phyloP scores from a whole-genome alignment of 2,329 filamentous ascomycete species.

The Calonectria montana region DNA sequence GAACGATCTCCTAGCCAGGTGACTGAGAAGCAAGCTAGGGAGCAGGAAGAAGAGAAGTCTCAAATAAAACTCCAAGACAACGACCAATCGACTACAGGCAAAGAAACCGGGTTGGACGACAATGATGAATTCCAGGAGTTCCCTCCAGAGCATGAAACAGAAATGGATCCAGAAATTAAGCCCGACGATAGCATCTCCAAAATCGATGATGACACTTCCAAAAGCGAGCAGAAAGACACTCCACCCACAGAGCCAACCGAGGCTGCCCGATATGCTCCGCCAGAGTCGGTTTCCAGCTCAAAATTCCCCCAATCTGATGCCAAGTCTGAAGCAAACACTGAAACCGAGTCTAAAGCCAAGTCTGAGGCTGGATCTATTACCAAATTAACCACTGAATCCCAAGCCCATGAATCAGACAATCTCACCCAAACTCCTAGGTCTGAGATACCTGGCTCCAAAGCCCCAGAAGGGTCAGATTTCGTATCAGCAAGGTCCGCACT shows the following conservation, averaged over 20 bases:
- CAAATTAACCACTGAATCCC: neutral
- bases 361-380: no score
- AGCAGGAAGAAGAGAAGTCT: slow-evolving; percentile 22
- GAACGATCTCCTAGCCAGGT: slow-evolving; percentile 25
- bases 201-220: slow-evolving; percentile 15
- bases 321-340: neutral
- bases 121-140: slow-evolving; percentile 25
- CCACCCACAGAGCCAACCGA: slow-evolving; percentile 6
- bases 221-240: neutral
- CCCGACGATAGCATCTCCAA: slow-evolving; percentile 27
- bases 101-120: slow-evolving; percentile 1
- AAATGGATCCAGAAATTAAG: slow-evolving; percentile 17
- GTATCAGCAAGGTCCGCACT: slow-evolving; percentile 28
- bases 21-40: slow-evolving; percentile 29
- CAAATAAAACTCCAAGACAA: slow-evolving; percentile 33
- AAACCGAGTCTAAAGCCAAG: neutral
- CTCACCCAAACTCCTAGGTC: slow-evolving; percentile 37
- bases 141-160: slow-evolving; percentile 21
- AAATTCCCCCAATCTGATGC: neutral
- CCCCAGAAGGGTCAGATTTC: slow-evolving; percentile 41
- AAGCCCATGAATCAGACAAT: slow-evolving; percentile 2
- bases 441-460: slow-evolving; percentile 13
- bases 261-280: neutral
- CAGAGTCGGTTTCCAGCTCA: neutral
- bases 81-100: slow-evolving; percentile 25